Conservation (phyloP, 176 grass and related monocot species). For the Raddia guianensis region DNA sequence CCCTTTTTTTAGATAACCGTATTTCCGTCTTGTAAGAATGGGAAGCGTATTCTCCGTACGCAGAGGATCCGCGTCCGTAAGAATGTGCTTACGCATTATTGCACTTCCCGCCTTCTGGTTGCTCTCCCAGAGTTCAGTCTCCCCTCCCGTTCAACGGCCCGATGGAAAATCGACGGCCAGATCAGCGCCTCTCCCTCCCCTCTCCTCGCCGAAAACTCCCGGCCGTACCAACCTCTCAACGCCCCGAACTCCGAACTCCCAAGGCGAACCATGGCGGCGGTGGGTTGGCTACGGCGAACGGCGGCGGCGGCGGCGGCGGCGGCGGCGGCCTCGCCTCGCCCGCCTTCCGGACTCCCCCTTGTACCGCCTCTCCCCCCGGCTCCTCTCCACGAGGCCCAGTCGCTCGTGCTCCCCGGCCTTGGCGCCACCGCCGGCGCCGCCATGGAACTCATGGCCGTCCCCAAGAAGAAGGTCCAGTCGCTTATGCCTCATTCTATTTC, state of each 20-base stretch:
- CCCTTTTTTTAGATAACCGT: too few species aligned
- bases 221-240: too few species aligned
- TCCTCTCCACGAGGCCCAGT: constrained; percentile 33
- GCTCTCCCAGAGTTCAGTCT: not conserved
- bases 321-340: constrained; percentile 42
- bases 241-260: not conserved
- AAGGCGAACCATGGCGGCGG: constrained; percentile 54
- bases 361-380: not conserved
- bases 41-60: too few species aligned
- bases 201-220: not conserved
- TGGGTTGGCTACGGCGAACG: constrained; percentile 43
- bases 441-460: constrained; percentile 87
- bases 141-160: not conserved
- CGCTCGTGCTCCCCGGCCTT: constrained; percentile 42
- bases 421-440: constrained; percentile 27
- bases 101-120: not conserved
- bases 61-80: too few species aligned
- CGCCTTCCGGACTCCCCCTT: constrained; percentile 32
- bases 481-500: constrained; percentile 17
- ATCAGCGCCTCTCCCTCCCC: constrained; percentile 7
- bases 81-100: too few species aligned
- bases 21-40: too few species aligned
- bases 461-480: constrained; percentile 75
- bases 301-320: constrained; percentile 37
- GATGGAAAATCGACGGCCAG: constrained; percentile 16